Base-by-base conservation (phyloP, 2,329 filamentous ascomycete species). In the Xylariaceae sp. region DNA sequence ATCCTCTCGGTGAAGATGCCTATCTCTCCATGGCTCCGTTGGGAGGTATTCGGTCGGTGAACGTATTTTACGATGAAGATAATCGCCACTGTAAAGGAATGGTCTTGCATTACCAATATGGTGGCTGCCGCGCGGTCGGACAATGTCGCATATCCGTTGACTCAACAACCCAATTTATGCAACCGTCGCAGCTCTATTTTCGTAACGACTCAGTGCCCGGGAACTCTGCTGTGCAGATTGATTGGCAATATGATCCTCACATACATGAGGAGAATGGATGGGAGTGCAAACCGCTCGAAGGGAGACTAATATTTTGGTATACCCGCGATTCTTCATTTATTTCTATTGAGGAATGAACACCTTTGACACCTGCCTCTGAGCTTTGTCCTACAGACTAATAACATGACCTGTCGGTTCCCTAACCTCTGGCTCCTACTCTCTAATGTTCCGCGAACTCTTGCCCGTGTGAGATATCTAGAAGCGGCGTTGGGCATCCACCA, bases 21-120 rank as follows among this genome's bases (percentile, higher is more conserved):
- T 43, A 31, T 31, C 33, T 53, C 42, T 49, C 51, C 1, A 47
- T 45, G 17, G 47, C 51, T 31, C 36, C 47, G 13, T 45, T 54
- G 19, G 47, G 41, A 16, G 42, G 18, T 41, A 11, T 54, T 39
- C 46, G 11, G 36, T 49, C 43, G 36, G 47, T 48, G 17, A 47
- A 54, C 11, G 36, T 54, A 12, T 54, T 54, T 12, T 54, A 54
- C 31, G 51, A 50, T 42, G 22, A 40, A 47, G 14, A 43, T 42
- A 39, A 19, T 42, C 51, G 40, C 2, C 31, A 50, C 41, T 54
- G 51, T 44, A 49, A 33, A 47, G 48, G 52, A 17, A 53, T 53
- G 19, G 1, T 53, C 7, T 16, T 53, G 12, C 31, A 45, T 22
- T 53, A 53, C 33, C 33, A 48, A 19, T 38, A 46, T 14, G 46